Base-by-base conservation (phyloP, 78 protist species). In the Planoprotostelium fungivorum region DNA sequence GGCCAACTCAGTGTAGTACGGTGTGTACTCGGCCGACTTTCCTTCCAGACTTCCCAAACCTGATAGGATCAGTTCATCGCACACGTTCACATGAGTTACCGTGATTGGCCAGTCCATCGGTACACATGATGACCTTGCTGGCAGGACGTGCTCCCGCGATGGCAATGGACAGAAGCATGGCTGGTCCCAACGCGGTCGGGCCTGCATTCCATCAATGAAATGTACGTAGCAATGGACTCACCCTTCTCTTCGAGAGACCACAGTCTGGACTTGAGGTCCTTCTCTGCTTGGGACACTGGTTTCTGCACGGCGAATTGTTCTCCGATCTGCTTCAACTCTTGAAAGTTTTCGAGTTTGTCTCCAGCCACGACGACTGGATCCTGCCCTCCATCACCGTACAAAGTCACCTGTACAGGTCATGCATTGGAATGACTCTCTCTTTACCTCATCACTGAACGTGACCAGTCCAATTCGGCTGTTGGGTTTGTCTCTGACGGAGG, bases 121-220 rank as follows among this genome's bases (percentile, higher is more conserved):
- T 94, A 73, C 96, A 94, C 84, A 94, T 63, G 25, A 94, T 89
- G 38, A 94, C 94, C 37, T 90, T 89, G 89, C 91, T 84, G 29
- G 88, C 37, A 28, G 89, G 85, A 28, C 85, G 87, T 34, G 89
- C 90, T 1, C 91, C 37, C 10, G 93, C 93, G 84, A 94, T 94
- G 29, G 91, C 91, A 1, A 91, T 88, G 23, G 91, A 36, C 31
- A 91, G 29, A 0, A 91, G 37, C 28, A 94, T 84, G 29, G 96
- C 93, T 35, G 96, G 96, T 1, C 96, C 96, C 0, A 94, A 85
- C 25, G 96, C 96, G 73, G 96, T 94, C 0, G 96, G 88, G 84
- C 90, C 93, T n/a, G 35, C 85, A 36, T 51, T 51, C 73, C 73
- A 25, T 5, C 73, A 16, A 25, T 51, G 31, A 51, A 51, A 16